These are phyloP conservation scores for Paramecium biaurelia DNA, from an alignment of 73 alveolate species.

Conservation along the genomic window DNA sequence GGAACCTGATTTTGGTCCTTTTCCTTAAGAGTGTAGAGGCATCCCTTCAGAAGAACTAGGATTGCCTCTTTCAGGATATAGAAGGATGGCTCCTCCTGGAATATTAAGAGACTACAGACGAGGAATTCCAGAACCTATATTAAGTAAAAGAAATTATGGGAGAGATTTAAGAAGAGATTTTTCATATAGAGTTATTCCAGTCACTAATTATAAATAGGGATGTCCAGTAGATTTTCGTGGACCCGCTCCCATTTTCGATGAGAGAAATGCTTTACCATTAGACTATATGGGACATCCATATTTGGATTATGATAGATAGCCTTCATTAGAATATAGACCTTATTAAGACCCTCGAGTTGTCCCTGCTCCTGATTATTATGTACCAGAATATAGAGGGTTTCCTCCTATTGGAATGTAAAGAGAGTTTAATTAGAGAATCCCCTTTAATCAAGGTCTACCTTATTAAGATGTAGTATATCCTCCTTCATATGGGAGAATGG, in stretches of 20 bases:
- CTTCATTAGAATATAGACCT: neutral
- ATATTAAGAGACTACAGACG: neutral
- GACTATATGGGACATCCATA: neutral
- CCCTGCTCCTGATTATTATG: neutral
- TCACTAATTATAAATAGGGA: neutral
- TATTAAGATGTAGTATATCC: neutral
- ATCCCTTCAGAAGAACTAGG: neutral
- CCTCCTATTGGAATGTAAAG: neutral
- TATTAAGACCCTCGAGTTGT: neutral
- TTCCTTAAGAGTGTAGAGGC: neutral
- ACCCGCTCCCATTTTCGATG: neutral
- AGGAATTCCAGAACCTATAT: neutral
- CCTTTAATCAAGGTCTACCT: neutral
- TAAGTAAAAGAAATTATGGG: neutral
- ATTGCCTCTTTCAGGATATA: neutral
- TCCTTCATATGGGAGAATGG: neutral
- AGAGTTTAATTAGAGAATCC: neutral
- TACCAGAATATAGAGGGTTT: neutral
- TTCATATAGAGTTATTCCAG: neutral
- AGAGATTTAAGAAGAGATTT: neutral
- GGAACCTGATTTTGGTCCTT: neutral
- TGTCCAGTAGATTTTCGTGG: neutral
- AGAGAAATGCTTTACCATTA: neutral
- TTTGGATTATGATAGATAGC: neutral
- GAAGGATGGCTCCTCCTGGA: constrained; percentile 43